phyloP scores from a whole-genome alignment of 305 asterid genomes.

The Fraxinus baroniana region DNA sequence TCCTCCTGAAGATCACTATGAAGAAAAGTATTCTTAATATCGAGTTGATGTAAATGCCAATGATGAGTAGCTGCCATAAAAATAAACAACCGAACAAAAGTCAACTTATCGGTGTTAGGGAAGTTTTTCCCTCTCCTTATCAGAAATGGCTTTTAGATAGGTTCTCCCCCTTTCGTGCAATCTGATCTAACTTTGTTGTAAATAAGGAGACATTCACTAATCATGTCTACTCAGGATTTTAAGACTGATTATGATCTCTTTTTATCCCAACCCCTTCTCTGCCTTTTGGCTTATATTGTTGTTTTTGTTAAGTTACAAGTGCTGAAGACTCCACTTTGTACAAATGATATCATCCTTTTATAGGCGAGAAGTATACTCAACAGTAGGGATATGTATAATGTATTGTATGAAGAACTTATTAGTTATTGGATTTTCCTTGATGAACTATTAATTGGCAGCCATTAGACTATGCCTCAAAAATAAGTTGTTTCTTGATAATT shows the following conservation, averaged over 20 bases:
- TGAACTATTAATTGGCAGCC: constrained; percentile 8
- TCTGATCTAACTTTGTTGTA: not conserved
- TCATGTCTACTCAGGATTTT: not conserved
- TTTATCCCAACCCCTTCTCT: not conserved
- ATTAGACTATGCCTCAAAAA: not conserved
- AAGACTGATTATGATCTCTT: not conserved
- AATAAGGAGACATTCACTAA: not conserved
- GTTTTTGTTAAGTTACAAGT: not conserved
- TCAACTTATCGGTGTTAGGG: not conserved
- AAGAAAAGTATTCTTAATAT: too few relatives aligned
- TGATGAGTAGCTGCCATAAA: too few relatives aligned
- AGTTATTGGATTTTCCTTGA: not conserved
- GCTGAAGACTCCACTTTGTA: not conserved
- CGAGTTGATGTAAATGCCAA: too few relatives aligned
- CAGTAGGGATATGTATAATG: not conserved
- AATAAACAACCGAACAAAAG: too few relatives aligned
- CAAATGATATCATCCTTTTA: not conserved
- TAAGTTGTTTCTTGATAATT: constrained; percentile 18
- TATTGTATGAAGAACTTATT: not conserved
- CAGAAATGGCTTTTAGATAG: not conserved
- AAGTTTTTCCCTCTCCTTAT: not conserved
- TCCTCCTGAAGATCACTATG: too few relatives aligned
- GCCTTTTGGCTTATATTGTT: not conserved
- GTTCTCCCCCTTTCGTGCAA: not conserved
- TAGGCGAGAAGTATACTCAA: constrained; percentile 1